Conservation (phyloP, 2,329 filamentous ascomycete species). For the Penicillium sp. region DNA sequence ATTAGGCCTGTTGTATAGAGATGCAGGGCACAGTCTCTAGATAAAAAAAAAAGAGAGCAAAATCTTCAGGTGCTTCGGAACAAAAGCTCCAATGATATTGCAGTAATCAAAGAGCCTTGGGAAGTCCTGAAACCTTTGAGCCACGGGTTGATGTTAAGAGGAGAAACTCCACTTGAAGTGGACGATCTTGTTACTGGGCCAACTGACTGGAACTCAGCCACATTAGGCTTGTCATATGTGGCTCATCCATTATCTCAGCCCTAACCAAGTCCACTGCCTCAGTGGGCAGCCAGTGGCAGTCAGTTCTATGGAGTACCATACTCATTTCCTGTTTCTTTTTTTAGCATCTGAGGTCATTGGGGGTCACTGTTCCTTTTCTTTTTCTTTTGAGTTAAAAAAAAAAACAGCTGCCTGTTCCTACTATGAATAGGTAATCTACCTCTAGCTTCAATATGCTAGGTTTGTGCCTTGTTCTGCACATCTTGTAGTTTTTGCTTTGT, state of each 20-base stretch:
- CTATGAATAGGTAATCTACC: neutral
- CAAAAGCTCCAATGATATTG: slow-evolving; percentile 6
- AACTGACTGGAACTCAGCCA: slow-evolving; percentile 8
- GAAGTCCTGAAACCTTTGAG: slow-evolving; percentile 6
- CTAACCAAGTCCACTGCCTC: no score
- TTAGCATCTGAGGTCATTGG: slow-evolving; percentile 4
- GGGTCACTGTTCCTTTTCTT: neutral
- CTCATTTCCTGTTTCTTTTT: slow-evolving; percentile 4
- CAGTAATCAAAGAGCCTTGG: neutral
- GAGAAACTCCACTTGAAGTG: neutral
- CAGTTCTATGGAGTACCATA: neutral
- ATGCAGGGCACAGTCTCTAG: neutral
- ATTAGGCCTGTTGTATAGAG: slow-evolving; percentile 1
- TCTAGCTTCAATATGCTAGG: neutral
- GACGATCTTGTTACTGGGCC: slow-evolving; percentile 9
- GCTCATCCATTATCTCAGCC: neutral
- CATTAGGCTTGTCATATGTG: slow-evolving; percentile 5
- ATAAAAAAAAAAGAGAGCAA: neutral
- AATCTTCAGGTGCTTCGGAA: neutral
- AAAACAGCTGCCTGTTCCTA: slow-evolving; percentile 2
- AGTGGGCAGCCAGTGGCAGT: neutral
- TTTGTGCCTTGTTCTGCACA: neutral
- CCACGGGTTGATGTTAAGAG: slow-evolving; percentile 1
- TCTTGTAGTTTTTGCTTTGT: neutral
- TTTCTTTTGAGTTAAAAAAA: neutral